Evolutionary conservation across 306 rosid species (phyloP).

Genomic region (Amphicarpaea edgeworthii): DNA sequence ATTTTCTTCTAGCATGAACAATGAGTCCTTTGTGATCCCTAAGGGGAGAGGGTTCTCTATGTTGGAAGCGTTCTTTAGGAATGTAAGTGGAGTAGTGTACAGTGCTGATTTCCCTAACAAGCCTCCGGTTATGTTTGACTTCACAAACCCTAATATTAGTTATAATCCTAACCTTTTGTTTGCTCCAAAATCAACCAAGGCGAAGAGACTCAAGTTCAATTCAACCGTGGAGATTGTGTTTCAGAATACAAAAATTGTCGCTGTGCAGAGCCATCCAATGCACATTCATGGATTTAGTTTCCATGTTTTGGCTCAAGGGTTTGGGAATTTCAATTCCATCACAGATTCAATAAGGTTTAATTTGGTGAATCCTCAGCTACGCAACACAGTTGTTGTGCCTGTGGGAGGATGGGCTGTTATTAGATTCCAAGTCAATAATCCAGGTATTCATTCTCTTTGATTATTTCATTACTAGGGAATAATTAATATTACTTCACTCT

Average conservation of each 20-base stretch:
- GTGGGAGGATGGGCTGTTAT: conserved; percentile 74
- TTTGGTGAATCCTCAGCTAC: conserved; percentile 55
- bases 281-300: conserved; percentile 51
- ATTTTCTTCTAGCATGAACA: conserved; percentile 69
- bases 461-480: neutral
- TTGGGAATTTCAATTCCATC: conserved; percentile 54
- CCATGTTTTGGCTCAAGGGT: conserved; percentile 56
- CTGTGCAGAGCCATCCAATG: conserved; percentile 39
- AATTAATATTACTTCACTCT: neutral
- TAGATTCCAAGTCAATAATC: conserved; percentile 49
- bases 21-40: conserved; percentile 68
- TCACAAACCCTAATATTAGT: conserved; percentile 38
- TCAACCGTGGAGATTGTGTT: conserved; percentile 69
- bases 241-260: conserved; percentile 58
- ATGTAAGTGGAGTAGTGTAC: conserved; percentile 59
- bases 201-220: conserved; percentile 62
- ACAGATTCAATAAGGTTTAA: conserved; percentile 50
- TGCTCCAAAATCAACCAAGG: conserved; percentile 60
- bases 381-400: conserved; percentile 68
- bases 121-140: conserved; percentile 57
- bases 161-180: neutral
- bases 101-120: conserved; percentile 56
- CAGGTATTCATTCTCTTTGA: conserved; percentile 16
- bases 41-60: conserved; percentile 51
- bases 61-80: conserved; percentile 57